phyloP scores from a whole-genome alignment of 2,329 filamentous ascomycete genomes.

The Aureobasidium subglaciale region DNA sequence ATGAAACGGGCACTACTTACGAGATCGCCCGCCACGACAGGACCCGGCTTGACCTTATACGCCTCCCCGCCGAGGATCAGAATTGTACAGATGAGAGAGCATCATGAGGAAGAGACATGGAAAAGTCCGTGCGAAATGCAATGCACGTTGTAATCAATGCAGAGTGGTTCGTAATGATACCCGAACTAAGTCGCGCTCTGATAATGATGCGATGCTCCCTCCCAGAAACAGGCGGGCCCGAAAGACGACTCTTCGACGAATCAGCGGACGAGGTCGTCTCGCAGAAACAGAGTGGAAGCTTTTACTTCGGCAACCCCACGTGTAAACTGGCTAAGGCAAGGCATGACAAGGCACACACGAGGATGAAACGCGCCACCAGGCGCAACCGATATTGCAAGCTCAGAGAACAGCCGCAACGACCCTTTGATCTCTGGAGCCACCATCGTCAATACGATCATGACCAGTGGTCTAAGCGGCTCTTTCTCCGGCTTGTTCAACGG shows the following conservation, averaged over 20 bases:
- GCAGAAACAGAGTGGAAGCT: constrained; percentile 11
- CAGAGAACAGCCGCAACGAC: constrained; percentile 1
- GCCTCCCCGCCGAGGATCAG: constrained; percentile 14
- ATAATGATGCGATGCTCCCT: constrained; percentile 10
- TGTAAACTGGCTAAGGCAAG: constrained; percentile 13
- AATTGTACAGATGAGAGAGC: constrained; percentile 10
- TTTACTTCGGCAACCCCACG: constrained; percentile 15
- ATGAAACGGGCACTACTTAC: constrained; percentile 15
- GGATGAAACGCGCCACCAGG: constrained; percentile 14
- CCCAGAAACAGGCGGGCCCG: constrained; percentile 10
- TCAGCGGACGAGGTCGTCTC: constrained; percentile 1
- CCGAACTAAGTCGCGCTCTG: constrained; percentile 4
- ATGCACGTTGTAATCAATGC: constrained; percentile 16
- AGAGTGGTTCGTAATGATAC: constrained; percentile 15
- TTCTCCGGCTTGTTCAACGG: neutral
- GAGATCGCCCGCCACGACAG: constrained; percentile 15
- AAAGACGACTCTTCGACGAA: constrained; percentile 5
- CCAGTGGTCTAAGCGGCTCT: constrained; percentile 2
- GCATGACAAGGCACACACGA: constrained; percentile 14
- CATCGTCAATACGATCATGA: neutral
- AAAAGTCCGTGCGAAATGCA: constrained; percentile 13
- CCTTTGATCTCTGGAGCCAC: neutral
- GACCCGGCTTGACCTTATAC: constrained; percentile 16
- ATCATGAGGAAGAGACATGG: constrained; percentile 12
- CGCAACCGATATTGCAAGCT: constrained; percentile 14